Base-by-base conservation (phyloP, 495 filamentous ascomycete species). In the Trichodelitschia bisporula region DNA sequence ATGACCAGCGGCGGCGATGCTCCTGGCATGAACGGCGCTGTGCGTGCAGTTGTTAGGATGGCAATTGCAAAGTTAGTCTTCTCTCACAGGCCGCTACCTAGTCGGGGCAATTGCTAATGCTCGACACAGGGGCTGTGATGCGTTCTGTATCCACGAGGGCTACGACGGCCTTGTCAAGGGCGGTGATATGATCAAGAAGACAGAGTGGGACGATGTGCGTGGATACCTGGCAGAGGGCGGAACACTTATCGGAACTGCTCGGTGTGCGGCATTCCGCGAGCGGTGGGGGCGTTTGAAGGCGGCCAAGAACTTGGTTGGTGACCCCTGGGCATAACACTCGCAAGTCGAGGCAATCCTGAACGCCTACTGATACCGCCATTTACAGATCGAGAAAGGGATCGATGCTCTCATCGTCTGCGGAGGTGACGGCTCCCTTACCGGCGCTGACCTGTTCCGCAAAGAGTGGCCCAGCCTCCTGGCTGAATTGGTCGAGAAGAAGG, bases 1-100 rank as follows among this genome's bases (percentile, higher is more conserved):
- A 77, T 99, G 72, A 99, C 89, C 37, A 86, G 76, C 37, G 89
- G 89, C 39, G 89, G 89, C 41, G 89, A 99, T 59, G 79, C 84
- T 23, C 86, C 89, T 3, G 89, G 89, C 41, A 99, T 99, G 89
- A 95, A 91, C 49, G 80, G 74, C 26, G 78, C 76, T 15, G 82
- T 93, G 6, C 65, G 89, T 26, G 89, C 89, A 24, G 83, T 93
- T 20, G 78, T 99, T 35, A 72, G 89, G 27, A 93, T 78, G 71
- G 64, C 77, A 17, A 77, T 95, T 38, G 69, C 79, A 46, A 61
- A 70, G n/a, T n/a, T n/a, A n/a, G n/a, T n/a, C n/a, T n/a, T n/a
- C n/a, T n/a, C n/a, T n/a, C n/a, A n/a, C n/a, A n/a, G n/a, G n/a
- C n/a, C n/a, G n/a, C n/a, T n/a, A n/a, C n/a, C n/a, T n/a, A n/a